phyloP scores from a whole-genome alignment of 2,329 filamentous ascomycete species.

The Annulohypoxylon truncatum region DNA sequence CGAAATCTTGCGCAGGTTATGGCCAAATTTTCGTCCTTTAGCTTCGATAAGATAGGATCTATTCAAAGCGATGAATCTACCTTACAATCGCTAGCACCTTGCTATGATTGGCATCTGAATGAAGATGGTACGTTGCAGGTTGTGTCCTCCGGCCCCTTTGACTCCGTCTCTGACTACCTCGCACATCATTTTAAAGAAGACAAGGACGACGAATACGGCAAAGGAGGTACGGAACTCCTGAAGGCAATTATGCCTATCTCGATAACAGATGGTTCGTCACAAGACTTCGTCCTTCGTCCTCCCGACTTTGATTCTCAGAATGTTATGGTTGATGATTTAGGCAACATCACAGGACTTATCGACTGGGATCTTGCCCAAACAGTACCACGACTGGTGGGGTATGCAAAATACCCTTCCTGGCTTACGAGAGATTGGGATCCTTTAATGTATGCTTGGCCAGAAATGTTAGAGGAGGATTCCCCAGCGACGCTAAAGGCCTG shows the following conservation, averaged over 20 bases:
- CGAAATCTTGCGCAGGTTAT: neutral
- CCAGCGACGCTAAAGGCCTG: neutral
- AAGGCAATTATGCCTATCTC: neutral
- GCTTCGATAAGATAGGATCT: conserved; percentile 19
- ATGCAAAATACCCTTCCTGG: conserved; percentile 6
- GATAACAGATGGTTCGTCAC: neutral
- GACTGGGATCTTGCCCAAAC: conserved; percentile 19
- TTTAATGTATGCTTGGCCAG: neutral
- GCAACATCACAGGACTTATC: conserved; percentile 16
- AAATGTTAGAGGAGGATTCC: neutral
- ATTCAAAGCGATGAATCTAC: neutral
- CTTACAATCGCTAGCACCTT: neutral
- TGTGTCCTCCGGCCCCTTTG: conserved; percentile 14
- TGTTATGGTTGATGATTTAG: conserved; percentile 18
- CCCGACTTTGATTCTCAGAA: conserved; percentile 17
- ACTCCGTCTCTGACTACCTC: conserved; percentile 1
- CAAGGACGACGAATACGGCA: neutral
- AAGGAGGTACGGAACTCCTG: neutral
- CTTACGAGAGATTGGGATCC: conserved; percentile 14
- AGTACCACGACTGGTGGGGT: neutral
- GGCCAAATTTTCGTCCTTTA: conserved; percentile 7
- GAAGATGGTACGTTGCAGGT: neutral
- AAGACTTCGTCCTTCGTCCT: conserved; percentile 8
- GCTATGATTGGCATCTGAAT: neutral
- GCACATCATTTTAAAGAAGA: neutral